Evolutionary conservation across 1,284 basidiomycete genomes (phyloP), one percentile per base, ranked within the genome.

Genomic region (Schizophyllum amplum): DNA sequence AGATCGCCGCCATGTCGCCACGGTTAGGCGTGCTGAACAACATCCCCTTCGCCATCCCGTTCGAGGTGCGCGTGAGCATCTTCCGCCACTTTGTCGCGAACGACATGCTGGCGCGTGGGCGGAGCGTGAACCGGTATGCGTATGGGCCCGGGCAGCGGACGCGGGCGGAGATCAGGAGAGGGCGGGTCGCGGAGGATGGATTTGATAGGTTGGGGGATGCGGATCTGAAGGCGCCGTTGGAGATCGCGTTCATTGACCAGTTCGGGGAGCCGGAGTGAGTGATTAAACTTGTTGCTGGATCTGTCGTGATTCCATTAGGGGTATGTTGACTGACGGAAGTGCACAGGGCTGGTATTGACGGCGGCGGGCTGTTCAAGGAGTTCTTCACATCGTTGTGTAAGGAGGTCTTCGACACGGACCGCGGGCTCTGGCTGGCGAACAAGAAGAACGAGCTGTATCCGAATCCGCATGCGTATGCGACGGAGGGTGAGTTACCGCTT

Each of bases 331-430:
- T 33, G 27, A 54, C 47, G 42, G 5, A 15, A 47, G 22, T 53
- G 42, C 56, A 57, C 60, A 89, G 90, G 67, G 87, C 87, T 25
- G 93, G 94, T 0, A 95, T 96, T 27, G 95, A 99, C 65, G 96
- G 96, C 1, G 95, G 97, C 2, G 96, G 97, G 0, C 84, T 99
- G 6, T 98, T 98, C 77, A 99, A 99, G 69, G 97, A 98, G 71
- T 97, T 99, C 67, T 82, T 99, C 65, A 98, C 94, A 1, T 89
- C 87, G 13, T 71, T 98, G 21, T 88, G 86, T 55, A 94, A 91
- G 66, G 94, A 98, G 69, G 95, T 91, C 0, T 98, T 99, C 62
- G 94, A 99, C 66, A 90, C 90, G 0, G 86, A 98, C 66, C 84
- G 94, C 17, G 97, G 97, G 1, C 74, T 99, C 13, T 99, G 96